Percentiles rank a stretch among this genome's conserved stretches.
phyloP scores from a whole-genome alignment of 1,284 basidiomycete genomes.

The Cryptococcus sp. region DNA sequence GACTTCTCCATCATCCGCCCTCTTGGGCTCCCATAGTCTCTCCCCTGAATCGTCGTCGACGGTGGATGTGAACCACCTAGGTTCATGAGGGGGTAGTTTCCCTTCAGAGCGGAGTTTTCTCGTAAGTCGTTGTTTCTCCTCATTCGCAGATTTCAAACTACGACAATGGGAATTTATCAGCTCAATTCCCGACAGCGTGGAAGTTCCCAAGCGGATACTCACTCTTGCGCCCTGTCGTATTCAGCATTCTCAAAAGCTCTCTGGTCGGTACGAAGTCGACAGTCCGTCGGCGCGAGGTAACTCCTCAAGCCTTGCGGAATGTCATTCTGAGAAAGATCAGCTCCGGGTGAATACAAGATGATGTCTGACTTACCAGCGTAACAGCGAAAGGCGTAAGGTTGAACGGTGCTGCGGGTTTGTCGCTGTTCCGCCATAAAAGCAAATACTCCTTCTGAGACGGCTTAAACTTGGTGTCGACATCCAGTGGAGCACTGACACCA shows the following conservation, averaged over 20 bases:
- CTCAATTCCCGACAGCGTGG: neutral
- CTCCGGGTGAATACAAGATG: neutral
- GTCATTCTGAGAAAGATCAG: slow-evolving; percentile 43
- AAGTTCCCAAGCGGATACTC: slow-evolving; percentile 6
- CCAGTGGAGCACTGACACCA: slow-evolving; percentile 67
- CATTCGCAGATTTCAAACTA: slow-evolving; percentile 75
- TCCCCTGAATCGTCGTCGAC: slow-evolving; percentile 84
- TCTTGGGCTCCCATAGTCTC: slow-evolving; percentile 74
- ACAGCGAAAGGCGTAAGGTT: slow-evolving; percentile 95
- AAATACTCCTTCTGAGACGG: slow-evolving; percentile 49
- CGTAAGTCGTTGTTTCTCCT: slow-evolving; percentile 82
- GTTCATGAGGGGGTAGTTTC: slow-evolving; percentile 68
- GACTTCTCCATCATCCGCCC: slow-evolving; percentile 58
- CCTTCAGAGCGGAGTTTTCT: slow-evolving; percentile 78
- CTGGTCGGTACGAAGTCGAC: slow-evolving; percentile 89
- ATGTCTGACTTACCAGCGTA: slow-evolving; percentile 59
- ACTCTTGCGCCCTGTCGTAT: slow-evolving; percentile 83
- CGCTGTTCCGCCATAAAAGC: slow-evolving; percentile 85
- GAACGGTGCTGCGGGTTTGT: slow-evolving; percentile 80
- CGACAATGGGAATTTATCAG: neutral
- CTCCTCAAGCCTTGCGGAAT: slow-evolving; percentile 61
- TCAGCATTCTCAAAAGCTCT: slow-evolving; percentile 91
- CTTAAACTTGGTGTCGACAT: slow-evolving; percentile 49
- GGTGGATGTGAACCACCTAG: slow-evolving; percentile 77
- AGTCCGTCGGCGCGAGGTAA: slow-evolving; percentile 88